Evolutionary conservation across 805 yeast species (phyloP), one percentile per base, ranked within the genome.

Genomic region (Starmera amethionina): DNA sequence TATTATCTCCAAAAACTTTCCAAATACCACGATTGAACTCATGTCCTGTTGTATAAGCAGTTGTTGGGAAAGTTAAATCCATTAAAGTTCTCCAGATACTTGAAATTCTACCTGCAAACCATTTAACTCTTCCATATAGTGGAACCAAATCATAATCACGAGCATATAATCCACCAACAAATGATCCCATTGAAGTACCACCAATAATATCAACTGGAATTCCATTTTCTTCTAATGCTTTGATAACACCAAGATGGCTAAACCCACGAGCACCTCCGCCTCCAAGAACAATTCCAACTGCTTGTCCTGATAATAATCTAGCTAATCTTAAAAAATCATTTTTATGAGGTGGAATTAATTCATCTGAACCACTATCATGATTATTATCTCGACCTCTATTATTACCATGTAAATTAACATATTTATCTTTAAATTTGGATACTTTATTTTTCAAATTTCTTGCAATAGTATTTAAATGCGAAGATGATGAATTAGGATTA

Each of bases 241-340:
- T 76, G n/a, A 90, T 74, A 4, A 93, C 81, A 4, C 98, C 98
- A 33, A 90, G 69, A 57, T 90, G 98, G 12, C 96, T 75, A 12
- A 90, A 70, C 2, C 98, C 98, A 49, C 97, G 70, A 0, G 97
- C 96, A 34, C 98, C 98, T 33, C 98, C 98, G 12, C 98, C 98
- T 7, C 98, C 98, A 4, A 90, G 66, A 6, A 90, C 97, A 15
- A 93, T 65, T 0, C 97, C 98, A 33, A 93, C 84, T 0, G 96
- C 96, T 56, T 88, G 87, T 8, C 95, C 96, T 0, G 96, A 84
- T 13, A 90, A 62, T 8, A 93, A 73, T 52, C 98, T 72, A 0
- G 98, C 97, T 31, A 90, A 62, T 42, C 98, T 71, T 59, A 86
- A 67, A 57, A 93, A 93, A 58, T 90, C 98, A 56, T 81, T 82